Evolutionary conservation across 73 alveolate species (phyloP), one percentile per base, ranked within the genome.

Genomic region (Paramecium sonneborni): DNA sequence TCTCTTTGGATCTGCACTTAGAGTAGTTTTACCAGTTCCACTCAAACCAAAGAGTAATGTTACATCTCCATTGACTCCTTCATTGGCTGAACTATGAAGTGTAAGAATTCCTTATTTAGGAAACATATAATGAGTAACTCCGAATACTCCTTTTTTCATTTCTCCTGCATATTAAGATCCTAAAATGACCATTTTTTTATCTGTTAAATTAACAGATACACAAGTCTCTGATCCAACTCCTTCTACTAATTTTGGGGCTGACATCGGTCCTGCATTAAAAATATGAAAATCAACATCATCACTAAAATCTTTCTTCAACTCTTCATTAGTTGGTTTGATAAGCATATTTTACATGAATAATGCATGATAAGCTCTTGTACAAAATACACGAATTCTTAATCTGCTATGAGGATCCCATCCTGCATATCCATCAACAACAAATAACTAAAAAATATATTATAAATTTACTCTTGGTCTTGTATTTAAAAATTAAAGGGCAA

Each of bases 81-180:
- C 98, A 46, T 94, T 96, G 9, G 98, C 99, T 84, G 98, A 92
- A 23, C 99, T 97, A 84, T 97, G 99, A 95, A 97, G 96, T 38
- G 99, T 92, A 67, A 97, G 97, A 85, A 95, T 94, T 32, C 99
- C 99, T 86, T 85, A 57, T 69, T 44, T 34, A 58, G 99, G 99
- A 96, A 95, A 93, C 92, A 93, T 92, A 94, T 97, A 97, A 93
- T 96, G 97, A 97, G 95, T 95, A 93, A 97, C 96, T 52, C 97
- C 96, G 94, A 96, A 95, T 85, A 96, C 94, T 41, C 99, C 99
- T 92, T 97, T 97, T 94, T 97, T 97, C 99, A 97, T 97, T 92
- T 97, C 99, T 0, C 99, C 99, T 9, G 99, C 99, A 85, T 97
- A 97, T 95, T 97, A 97, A 24, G 98, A 93, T 20, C 99, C 99